phyloP scores from a whole-genome alignment of 176 grass and related monocot genomes.

The Hyparrhenia diplandra region DNA sequence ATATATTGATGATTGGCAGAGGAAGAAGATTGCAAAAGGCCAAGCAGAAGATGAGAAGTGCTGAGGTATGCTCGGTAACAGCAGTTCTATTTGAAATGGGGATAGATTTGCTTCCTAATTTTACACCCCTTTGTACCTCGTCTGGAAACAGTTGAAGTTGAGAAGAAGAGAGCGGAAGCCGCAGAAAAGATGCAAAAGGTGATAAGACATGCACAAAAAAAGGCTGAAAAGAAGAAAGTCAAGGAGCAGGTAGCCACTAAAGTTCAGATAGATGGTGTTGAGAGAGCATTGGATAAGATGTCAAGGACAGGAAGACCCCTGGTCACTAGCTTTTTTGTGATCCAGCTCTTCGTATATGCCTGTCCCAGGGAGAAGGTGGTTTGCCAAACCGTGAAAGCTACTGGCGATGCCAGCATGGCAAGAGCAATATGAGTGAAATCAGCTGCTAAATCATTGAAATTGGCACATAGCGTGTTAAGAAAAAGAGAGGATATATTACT shows the following conservation, averaged over 20 bases:
- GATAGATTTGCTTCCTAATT: background rate
- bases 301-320: constrained; percentile 63
- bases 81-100: background rate
- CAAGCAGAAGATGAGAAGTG: constrained; percentile 44
- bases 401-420: constrained; percentile 13
- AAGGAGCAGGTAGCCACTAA: constrained; percentile 50
- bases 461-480: background rate
- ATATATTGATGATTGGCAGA: constrained; percentile 62
- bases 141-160: constrained; percentile 50
- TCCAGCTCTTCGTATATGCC: constrained; percentile 16
- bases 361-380: constrained; percentile 22
- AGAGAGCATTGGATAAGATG: constrained; percentile 59
- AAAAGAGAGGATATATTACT: background rate
- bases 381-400: constrained; percentile 20
- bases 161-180: constrained; percentile 47
- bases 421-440: constrained; percentile 17
- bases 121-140: constrained; percentile 17
- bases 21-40: constrained; percentile 48
- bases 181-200: constrained; percentile 56
- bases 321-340: constrained; percentile 70
- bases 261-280: constrained; percentile 42
- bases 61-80: constrained; percentile 45
- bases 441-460: constrained; percentile 2
- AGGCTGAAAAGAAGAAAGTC: constrained; percentile 63
- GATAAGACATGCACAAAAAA: constrained; percentile 49